Base-by-base conservation (phyloP, 108 stramenopile species). In the Cylindrotheca closterium region DNA sequence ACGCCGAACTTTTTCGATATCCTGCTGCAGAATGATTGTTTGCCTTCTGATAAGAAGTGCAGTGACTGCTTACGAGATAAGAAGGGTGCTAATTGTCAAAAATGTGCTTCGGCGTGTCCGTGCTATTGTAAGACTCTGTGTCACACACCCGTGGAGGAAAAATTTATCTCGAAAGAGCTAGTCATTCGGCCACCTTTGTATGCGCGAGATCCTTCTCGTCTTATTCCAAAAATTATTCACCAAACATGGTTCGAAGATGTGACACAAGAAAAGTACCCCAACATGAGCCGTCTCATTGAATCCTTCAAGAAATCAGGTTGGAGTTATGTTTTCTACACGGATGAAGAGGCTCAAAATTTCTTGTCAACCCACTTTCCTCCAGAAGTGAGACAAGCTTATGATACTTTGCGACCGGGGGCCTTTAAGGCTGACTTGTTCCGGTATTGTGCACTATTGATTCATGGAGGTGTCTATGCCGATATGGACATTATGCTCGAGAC, bases 391-490 rank as follows among this genome's bases (percentile, higher is more conserved):
- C 73, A 88, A 46, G 90, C 90, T 1, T 91, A 88, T 63, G 79
- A 90, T 42, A 59, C 83, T 2, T 74, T 90, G 5, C 60, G 70
- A 24, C 89, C 89, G 10, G 89, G 89, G 8, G 82, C 86, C 18
- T 85, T 81, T 74, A 85, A 85, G 59, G 92, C 92, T 19, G 92
- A 93, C 77, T 70, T 93, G 33, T 93, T 93, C 51, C 78, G 92
- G 21, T 93, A 93, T 60, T 90, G 88, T 58, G 92, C 83, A 31
- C 34, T 93, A 49, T 54, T 93, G 50, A 88, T 90, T 64, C 70
- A 84, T 61, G 92, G 92, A 42, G 92, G 92, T 7, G 82, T 93
- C 42, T 92, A 90, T 57, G 79, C 86, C 25, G 92, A 93, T 60
- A 86, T 89, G 83, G 92, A 93, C 68, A 88, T 90, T 10, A 65